Percentiles rank a stretch among this genome's conserved stretches.
phyloP scores from a whole-genome alignment of 2,329 filamentous ascomycete genomes.

The Tolypocladium ovalisporum region DNA sequence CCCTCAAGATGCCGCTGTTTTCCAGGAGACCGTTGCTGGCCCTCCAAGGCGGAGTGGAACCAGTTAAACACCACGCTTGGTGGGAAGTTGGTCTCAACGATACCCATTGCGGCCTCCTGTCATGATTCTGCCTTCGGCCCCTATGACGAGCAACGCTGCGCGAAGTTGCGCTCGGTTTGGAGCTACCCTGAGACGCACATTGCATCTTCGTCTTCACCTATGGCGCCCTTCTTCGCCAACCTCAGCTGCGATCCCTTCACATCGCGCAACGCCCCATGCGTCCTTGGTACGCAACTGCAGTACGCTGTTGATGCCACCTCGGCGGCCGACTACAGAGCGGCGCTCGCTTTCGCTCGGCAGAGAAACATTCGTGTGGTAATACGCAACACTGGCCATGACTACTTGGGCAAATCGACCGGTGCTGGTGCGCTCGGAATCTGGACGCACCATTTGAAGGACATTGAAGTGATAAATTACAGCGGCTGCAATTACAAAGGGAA shows the following conservation, averaged over 20 bases:
- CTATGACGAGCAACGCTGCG: constrained; percentile 23
- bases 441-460: constrained; percentile 28
- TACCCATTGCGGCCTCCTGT: constrained; percentile 41
- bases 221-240: constrained; percentile 26
- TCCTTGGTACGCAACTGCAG: constrained; percentile 29
- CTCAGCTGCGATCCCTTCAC: constrained; percentile 26
- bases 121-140: constrained; percentile 34
- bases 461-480: constrained; percentile 30
- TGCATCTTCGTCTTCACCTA: constrained; percentile 26
- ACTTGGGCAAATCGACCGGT: constrained; percentile 25
- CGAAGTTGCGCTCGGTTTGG: constrained; percentile 23
- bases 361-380: constrained; percentile 25
- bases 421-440: constrained; percentile 27
- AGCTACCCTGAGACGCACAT: constrained; percentile 20
- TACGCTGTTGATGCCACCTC: constrained; percentile 25
- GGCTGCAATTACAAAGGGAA: constrained; percentile 33
- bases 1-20: constrained; percentile 17
- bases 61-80: constrained; percentile 38
- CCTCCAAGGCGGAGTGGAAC: constrained; percentile 31
- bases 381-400: constrained; percentile 21
- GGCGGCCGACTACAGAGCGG: constrained; percentile 17
- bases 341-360: constrained; percentile 24
- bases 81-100: constrained; percentile 38
- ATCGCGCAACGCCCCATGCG: constrained; percentile 25
- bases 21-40: constrained; percentile 44